phyloP scores from a whole-genome alignment of 306 rosid species.

The Sicyos edulis region DNA sequence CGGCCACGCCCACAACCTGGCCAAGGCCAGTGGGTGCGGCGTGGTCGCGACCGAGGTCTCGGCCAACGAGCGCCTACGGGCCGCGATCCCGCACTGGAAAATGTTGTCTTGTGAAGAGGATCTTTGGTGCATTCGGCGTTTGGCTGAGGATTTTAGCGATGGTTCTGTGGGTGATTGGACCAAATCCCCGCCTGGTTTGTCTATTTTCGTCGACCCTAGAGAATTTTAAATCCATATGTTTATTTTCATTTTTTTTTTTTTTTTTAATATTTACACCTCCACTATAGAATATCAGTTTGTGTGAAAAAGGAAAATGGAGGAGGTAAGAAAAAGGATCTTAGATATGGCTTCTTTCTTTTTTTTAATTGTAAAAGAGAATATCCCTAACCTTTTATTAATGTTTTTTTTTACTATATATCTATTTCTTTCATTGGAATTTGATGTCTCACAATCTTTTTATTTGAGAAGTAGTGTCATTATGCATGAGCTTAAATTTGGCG shows the following conservation, averaged over 20 bases:
- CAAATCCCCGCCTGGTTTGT: slow-evolving; percentile 58
- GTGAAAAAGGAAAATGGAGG: neutral
- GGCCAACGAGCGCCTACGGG: slow-evolving; percentile 43
- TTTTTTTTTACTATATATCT: neutral
- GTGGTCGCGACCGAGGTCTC: slow-evolving; percentile 86
- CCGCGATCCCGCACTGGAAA: slow-evolving; percentile 88
- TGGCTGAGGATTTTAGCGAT: slow-evolving; percentile 74
- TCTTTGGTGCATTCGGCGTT: slow-evolving; percentile 78
- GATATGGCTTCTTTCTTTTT: neutral
- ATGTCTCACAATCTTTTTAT: too few species aligned
- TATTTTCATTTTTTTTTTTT: too few species aligned
- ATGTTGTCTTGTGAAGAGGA: slow-evolving; percentile 67
- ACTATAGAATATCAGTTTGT: neutral
- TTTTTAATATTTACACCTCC: neutral
- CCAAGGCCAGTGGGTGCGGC: slow-evolving; percentile 58
- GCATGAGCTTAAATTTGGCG: too few species aligned
- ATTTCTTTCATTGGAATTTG: neutral
- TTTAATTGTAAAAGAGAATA: slow-evolving; percentile 8
- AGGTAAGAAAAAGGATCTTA: neutral
- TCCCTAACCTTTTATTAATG: slow-evolving; percentile 3
- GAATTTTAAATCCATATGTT: slow-evolving; percentile 40
- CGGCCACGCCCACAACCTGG: slow-evolving; percentile 66
- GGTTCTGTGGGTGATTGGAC: slow-evolving; percentile 97
- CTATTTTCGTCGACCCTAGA: slow-evolving; percentile 94
- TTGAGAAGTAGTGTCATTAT: too few species aligned